These are phyloP conservation scores for Ganoderma leucocontextum DNA, from an alignment of 1,284 basidiomycete genomes.

Conservation along the genomic window DNA sequence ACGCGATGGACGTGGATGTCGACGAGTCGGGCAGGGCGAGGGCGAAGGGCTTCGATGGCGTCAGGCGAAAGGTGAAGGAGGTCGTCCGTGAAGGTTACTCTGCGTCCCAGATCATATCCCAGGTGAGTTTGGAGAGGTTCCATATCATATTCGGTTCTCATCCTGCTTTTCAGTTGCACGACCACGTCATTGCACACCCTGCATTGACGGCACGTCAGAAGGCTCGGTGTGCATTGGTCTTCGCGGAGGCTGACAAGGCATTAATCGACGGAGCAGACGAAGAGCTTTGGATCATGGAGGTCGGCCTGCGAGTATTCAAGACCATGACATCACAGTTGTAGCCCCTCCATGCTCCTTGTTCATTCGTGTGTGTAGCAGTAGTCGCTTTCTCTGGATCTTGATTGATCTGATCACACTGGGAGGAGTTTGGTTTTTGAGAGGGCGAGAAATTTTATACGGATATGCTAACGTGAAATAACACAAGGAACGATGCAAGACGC, in stretches of 20 bases:
- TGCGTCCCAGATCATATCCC: constrained; percentile 88
- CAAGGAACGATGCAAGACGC: constrained; percentile 29
- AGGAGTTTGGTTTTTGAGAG: constrained; percentile 5
- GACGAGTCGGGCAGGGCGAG: constrained; percentile 48
- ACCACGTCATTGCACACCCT: constrained; percentile 86
- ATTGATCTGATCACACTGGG: background rate
- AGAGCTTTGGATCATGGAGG: constrained; percentile 93
- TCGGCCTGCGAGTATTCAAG: constrained; percentile 82
- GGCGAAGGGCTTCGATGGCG: constrained; percentile 68
- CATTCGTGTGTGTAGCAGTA: constrained; percentile 11
- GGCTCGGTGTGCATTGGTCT: constrained; percentile 81
- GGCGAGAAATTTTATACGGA: constrained; percentile 27
- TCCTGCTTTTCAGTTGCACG: constrained; percentile 76
- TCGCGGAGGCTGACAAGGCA: constrained; percentile 97
- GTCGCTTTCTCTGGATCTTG: constrained; percentile 11
- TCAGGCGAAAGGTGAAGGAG: constrained; percentile 77
- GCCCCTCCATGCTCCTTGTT: background rate
- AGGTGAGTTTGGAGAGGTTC: constrained; percentile 60
- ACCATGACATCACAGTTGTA: constrained; percentile 45
- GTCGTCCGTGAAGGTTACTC: constrained; percentile 92
- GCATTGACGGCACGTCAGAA: constrained; percentile 86
- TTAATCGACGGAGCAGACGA: constrained; percentile 98
- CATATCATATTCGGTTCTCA: constrained; percentile 10
- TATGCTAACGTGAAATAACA: constrained; percentile 34
- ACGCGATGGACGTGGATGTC: constrained; percentile 60